Conservation (phyloP, 805 yeast genomes). For the Candida coleopterorum region DNA sequence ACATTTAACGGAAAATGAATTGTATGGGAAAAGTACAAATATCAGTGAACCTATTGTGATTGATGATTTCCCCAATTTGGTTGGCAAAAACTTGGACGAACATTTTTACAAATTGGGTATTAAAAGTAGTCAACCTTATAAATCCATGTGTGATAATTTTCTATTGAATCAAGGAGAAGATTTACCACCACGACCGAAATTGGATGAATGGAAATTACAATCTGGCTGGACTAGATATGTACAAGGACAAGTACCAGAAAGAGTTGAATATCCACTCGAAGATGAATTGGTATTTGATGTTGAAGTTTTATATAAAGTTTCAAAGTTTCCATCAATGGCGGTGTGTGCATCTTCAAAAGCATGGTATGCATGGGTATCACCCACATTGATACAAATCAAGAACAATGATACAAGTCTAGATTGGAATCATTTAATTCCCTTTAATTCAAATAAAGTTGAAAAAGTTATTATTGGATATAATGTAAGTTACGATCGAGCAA, state of each 20-base stretch:
- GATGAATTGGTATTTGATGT: slow-evolving; percentile 80
- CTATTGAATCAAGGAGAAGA: slow-evolving; percentile 21
- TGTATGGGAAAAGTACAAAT: slow-evolving; percentile 73
- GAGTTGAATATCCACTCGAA: slow-evolving; percentile 68
- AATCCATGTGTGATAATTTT: slow-evolving; percentile 38
- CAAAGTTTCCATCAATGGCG: slow-evolving; percentile 75
- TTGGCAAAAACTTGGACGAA: slow-evolving; percentile 74
- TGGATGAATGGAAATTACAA: slow-evolving; percentile 44
- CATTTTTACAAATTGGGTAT: slow-evolving; percentile 76
- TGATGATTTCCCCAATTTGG: slow-evolving; percentile 62
- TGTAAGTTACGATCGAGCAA: slow-evolving; percentile 84
- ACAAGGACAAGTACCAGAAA: slow-evolving; percentile 45
- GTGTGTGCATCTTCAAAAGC: slow-evolving; percentile 71
- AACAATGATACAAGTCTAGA: slow-evolving; percentile 11
- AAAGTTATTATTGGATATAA: slow-evolving; percentile 85
- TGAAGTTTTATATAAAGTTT: slow-evolving; percentile 74
- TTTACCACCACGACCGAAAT: slow-evolving; percentile 36
- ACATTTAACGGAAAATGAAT: slow-evolving; percentile 56
- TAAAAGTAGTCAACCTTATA: slow-evolving; percentile 55
- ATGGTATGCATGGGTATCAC: slow-evolving; percentile 96
- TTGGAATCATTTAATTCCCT: slow-evolving; percentile 69
- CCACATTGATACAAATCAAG: slow-evolving; percentile 45
- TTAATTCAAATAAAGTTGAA: slow-evolving; percentile 42
- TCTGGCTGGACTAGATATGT: slow-evolving; percentile 84
- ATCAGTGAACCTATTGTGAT: slow-evolving; percentile 52